Base-by-base conservation (phyloP, 1,139 yeast genomes). In the Taphrina pruni region DNA sequence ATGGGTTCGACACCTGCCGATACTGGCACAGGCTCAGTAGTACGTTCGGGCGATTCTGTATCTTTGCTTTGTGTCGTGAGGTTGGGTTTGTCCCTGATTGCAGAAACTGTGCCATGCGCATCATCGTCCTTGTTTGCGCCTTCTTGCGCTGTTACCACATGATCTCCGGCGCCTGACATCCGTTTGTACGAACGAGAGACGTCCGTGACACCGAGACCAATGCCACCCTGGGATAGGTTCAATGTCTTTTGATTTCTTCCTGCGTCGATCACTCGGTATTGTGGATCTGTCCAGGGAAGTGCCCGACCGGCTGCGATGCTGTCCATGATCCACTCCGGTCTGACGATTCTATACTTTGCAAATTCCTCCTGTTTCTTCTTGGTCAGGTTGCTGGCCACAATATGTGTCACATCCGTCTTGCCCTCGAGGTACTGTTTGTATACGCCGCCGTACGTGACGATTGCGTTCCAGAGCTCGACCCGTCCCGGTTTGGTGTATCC, bases 401-500 rank as follows among this genome's bases (percentile, higher is more conserved):
- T 88, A 78, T 94, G 98, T 0, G 97, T 90, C 0, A 88, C 95
- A 12, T 85, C 82, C 5, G 88, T 83, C 75, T 92, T 92, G 36
- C 88, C 87, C 6, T 85, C 81, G 60, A 93, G 77, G 77, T 85
- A 87, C 72, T 88, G 88, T 36, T 89, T 77, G 73, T 90, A 90
- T 70, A 80, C 83, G 0, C 99, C 99, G 0, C 98, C 98, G 77
- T 92, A 85, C 8, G 86, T 75, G 2, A 90, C 85, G 5, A 94
- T 87, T 73, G 90, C 75, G 70, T 87, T 83, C 75, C 90, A 94
- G 39, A 94, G 81, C 72, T 87, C 89, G 64, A 84, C 81, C 17
- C 91, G 83, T 6, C 94, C 86, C 0, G 98, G 97, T 2, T 79
- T 79, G 0, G 98, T 94, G 75, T 88, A 87, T 0, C 99, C 99